These are phyloP conservation scores for Arachnopeziza araneosa DNA, from an alignment of 2,329 filamentous ascomycete genomes.

Conservation along the genomic window DNA sequence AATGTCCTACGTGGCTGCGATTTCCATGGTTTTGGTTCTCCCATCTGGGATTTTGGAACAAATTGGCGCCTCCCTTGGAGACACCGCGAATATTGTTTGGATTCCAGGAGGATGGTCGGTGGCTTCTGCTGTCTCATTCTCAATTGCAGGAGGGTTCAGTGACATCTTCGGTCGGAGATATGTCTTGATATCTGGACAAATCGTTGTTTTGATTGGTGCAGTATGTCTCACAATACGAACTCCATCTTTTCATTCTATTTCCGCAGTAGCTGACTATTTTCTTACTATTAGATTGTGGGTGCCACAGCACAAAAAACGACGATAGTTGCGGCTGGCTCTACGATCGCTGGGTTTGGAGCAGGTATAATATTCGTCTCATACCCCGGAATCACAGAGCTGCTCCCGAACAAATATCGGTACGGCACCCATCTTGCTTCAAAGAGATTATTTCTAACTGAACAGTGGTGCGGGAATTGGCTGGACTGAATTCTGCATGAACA, in stretches of 20 bases:
- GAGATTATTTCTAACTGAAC: slow-evolving; percentile 18
- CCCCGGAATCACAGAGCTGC: slow-evolving; percentile 36
- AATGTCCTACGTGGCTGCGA: slow-evolving; percentile 16
- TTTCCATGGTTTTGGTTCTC: slow-evolving; percentile 19
- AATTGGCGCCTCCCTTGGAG: slow-evolving; percentile 19
- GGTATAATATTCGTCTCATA: slow-evolving; percentile 33
- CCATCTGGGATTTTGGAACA: slow-evolving; percentile 23
- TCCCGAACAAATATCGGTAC: slow-evolving; percentile 39
- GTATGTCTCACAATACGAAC: slow-evolving; percentile 5
- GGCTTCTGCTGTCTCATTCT: slow-evolving; percentile 25
- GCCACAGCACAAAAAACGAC: slow-evolving; percentile 23
- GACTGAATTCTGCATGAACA: slow-evolving; percentile 28
- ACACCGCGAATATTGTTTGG: slow-evolving; percentile 24
- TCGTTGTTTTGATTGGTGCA: slow-evolving; percentile 21
- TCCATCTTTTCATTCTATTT: background rate
- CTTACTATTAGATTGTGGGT: slow-evolving; percentile 24
- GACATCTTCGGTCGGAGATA: slow-evolving; percentile 35
- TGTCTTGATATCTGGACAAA: slow-evolving; percentile 23
- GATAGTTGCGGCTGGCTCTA: slow-evolving; percentile 26
- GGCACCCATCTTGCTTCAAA: slow-evolving; percentile 1
- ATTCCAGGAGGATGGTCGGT: slow-evolving; percentile 29
- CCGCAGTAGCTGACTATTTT: slow-evolving; percentile 10
- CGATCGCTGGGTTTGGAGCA: slow-evolving; percentile 31
- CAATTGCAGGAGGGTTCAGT: slow-evolving; percentile 30
- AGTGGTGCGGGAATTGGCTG: slow-evolving; percentile 28